Base-by-base conservation (phyloP, 2,329 filamentous ascomycete genomes). In the Trichoderma pleuroti region DNA sequence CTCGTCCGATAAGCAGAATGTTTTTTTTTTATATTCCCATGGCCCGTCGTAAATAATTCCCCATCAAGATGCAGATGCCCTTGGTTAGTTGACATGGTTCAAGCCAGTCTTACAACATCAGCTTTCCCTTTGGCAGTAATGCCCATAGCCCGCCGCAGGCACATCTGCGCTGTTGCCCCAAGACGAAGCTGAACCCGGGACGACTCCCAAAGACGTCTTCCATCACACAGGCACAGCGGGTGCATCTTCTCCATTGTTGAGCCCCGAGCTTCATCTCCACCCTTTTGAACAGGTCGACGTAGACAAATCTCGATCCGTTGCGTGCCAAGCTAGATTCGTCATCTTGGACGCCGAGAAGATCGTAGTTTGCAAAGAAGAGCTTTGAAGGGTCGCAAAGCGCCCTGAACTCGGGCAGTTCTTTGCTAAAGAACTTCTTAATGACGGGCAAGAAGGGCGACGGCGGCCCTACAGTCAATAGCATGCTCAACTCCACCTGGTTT, bases 361-460 rank as follows among this genome's bases (percentile, higher is more conserved):
- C 85, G 69, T 90, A 93, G 77, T 96, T 88, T 62, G 88, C 87
- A 80, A 93, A 92, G 81, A 92, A 92, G 62, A 97, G 84, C 72
- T 86, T 86, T 11, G 90, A 87, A 32, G 88, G 86, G 74, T 96
- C 89, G 12, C 90, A 85, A 68, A 86, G 84, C 6, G 83, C 82
- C 52, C 87, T 84, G 68, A 94, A 86, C 24, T 84, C 83, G 0
- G 83, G 83, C 32, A 93, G 80, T 59, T 89, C 86, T 32, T 84
- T 82, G 36, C 84, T 84, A 71, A 95, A 89, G 71, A 91, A 85
- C 68, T 87, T 88, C 73, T 90, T 87, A n/a, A 93, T 84, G 42
- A 92, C 87, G 18, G 82, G 77, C 30, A 85, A 78, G 74, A 89
- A 87, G 2, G 80, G 77, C 1, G 81, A 77, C 11, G 85, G 84